Base-by-base conservation (phyloP, 1,139 yeast genomes). In the Kluyveromyces sp. region DNA sequence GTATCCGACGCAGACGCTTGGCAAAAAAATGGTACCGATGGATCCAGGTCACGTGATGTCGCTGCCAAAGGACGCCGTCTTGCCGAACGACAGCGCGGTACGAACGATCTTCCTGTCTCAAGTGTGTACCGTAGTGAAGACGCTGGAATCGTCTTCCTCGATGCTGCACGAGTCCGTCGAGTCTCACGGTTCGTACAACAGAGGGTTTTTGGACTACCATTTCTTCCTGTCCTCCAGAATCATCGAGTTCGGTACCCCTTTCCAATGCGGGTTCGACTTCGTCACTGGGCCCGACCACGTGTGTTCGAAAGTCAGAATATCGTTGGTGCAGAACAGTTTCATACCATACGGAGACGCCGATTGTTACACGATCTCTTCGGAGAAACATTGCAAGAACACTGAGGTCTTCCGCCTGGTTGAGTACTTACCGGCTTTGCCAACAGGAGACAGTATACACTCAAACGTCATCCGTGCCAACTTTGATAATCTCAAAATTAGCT, bases 81-180 rank as follows among this genome's bases (percentile, higher is more conserved):
- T 15, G 33, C 33, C 33, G 11, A 12, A 12, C 9, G 22, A 11
- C 2, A 20, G 22, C 16, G 25, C 39, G 29, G 31, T 38, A 31
- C 58, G 53, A 35, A 51, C 56, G 3, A 39, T 54, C 4, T 37
- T 57, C 17, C 39, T 57, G 34, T 52, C 57, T 1, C 49, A 50
- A 13, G 36, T 42, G n/a, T 33, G 55, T 17, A 29, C 37, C 12
- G 46, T 55, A 18, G 49, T 46, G 31, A 49, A 55, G 39, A 51
- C 55, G 4, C 39, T 57, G 20, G 46, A 56, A 13, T 48, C 48
- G 8, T 37, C 42, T 11, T 26, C 13, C 20, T 11, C 35, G 3
- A 12, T 33, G 9, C 16, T 35, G 18, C 43, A 29, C 37, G 45
- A 47, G 16, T 33, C 43, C 13, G 22, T 38, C 18, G 25, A 32